phyloP scores from a whole-genome alignment of 345 rosid genomes.

The Draba incana region DNA sequence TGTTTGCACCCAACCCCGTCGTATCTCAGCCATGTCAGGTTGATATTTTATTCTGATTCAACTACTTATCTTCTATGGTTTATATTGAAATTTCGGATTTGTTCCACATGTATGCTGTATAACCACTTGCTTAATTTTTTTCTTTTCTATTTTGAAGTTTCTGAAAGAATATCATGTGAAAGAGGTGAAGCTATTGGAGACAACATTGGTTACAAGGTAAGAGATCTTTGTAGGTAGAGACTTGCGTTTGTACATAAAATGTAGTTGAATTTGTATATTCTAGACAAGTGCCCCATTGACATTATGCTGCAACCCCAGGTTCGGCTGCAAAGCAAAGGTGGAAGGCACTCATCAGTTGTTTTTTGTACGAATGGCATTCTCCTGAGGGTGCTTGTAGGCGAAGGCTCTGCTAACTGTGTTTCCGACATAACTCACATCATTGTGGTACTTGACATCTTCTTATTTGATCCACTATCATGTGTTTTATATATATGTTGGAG shows the following conservation, averaged over 20 bases:
- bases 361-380: conserved; percentile 96
- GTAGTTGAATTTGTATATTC: conserved; percentile 2
- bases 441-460: conserved; percentile 63
- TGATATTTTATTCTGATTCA: conserved; percentile 16
- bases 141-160: conserved; percentile 52
- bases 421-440: conserved; percentile 86
- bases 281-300: conserved; percentile 25
- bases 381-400: conserved; percentile 73
- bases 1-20: conserved; percentile 97
- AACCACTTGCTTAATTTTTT: conserved; percentile 14
- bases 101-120: conserved; percentile 14
- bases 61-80: conserved; percentile 1
- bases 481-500: background rate
- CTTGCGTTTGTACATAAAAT: conserved; percentile 12
- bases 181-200: conserved; percentile 84
- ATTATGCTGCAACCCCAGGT: conserved; percentile 51
- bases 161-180: conserved; percentile 89
- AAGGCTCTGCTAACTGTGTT: conserved; percentile 50
- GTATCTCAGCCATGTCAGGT: conserved; percentile 97
- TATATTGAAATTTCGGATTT: conserved; percentile 6
- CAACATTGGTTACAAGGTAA: conserved; percentile 91
- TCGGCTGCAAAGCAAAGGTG: conserved; percentile 90
- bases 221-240: conserved; percentile 19
- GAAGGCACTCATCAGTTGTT: conserved; percentile 80
- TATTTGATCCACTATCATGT: conserved; percentile 6